Conservation (phyloP, 1,284 basidiomycete genomes). For the Lignosus rhinocerotis region DNA sequence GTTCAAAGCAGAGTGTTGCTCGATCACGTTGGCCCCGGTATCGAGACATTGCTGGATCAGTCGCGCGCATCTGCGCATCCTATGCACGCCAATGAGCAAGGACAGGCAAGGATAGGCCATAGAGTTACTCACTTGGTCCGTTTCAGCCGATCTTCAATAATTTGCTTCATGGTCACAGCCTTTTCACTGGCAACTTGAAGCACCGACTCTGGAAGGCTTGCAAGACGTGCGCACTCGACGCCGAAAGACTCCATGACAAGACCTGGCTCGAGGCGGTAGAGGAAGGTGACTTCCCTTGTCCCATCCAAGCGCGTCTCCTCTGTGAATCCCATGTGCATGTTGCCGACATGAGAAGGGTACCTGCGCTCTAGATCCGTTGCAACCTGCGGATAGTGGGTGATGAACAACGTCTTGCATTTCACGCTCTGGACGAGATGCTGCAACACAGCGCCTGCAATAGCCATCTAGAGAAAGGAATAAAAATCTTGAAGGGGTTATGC, state of each 20-base stretch:
- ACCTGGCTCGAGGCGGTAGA: conserved; percentile 75
- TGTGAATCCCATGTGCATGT: conserved; percentile 86
- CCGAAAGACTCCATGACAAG: conserved; percentile 84
- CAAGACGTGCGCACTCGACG: conserved; percentile 87
- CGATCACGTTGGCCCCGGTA: not conserved
- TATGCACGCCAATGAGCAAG: conserved; percentile 5
- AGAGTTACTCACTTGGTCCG: conserved; percentile 46
- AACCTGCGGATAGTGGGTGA: conserved; percentile 88
- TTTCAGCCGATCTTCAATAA: conserved; percentile 50
- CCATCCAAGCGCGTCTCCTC: conserved; percentile 69
- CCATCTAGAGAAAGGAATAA: conserved; percentile 56
- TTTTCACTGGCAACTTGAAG: conserved; percentile 59
- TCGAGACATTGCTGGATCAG: conserved; percentile 19
- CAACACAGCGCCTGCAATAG: conserved; percentile 79
- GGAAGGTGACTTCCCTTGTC: conserved; percentile 78
- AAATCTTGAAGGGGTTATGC: too few species aligned
- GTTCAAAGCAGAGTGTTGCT: conserved; percentile 9
- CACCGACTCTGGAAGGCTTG: conserved; percentile 71
- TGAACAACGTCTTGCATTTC: conserved; percentile 86
- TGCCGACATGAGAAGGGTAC: conserved; percentile 62
- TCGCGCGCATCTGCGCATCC: conserved; percentile 24
- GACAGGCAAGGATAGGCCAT: not conserved
- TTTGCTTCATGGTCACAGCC: conserved; percentile 55
- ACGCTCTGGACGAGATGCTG: conserved; percentile 67
- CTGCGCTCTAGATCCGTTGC: conserved; percentile 56